Conservation (phyloP, 192 early-diverging fungal genomes). For the Coemansia umbellata region DNA sequence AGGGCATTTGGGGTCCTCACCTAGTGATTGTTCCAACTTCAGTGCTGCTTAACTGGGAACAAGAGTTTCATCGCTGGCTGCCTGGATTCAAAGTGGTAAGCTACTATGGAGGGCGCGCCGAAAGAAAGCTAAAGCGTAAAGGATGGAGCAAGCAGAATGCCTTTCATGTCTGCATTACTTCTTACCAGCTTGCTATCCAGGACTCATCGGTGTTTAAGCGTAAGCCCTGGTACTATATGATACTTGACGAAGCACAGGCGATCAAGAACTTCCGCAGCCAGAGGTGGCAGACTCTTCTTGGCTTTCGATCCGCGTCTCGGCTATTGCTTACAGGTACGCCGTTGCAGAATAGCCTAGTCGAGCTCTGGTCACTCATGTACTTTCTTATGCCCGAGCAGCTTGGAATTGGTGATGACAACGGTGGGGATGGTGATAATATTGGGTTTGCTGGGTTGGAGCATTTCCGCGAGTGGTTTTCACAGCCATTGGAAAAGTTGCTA, state of each 20-base stretch:
- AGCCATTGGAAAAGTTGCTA: constrained; percentile 80
- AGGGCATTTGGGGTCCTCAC: constrained; percentile 82
- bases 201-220: constrained; percentile 64
- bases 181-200: constrained; percentile 72
- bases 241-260: constrained; percentile 96
- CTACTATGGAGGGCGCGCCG: constrained; percentile 67
- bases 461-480: constrained; percentile 85
- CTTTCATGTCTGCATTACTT: constrained; percentile 75
- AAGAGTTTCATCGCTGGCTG: constrained; percentile 85
- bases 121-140: constrained; percentile 32
- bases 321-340: constrained; percentile 96
- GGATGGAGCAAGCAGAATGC: constrained; percentile 67
- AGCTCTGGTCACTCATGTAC: constrained; percentile 80
- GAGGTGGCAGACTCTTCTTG: constrained; percentile 80
- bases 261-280: constrained; percentile 92
- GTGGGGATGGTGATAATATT: constrained; percentile 59
- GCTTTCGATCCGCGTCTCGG: constrained; percentile 75
- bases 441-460: constrained; percentile 78
- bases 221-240: constrained; percentile 83
- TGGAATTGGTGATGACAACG: constrained; percentile 62
- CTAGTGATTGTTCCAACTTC: constrained; percentile 92
- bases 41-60: constrained; percentile 87
- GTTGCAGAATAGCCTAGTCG: constrained; percentile 90
- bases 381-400: constrained; percentile 92
- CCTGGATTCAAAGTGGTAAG: constrained; percentile 60